Evolutionary conservation across 352 stramenopile species (phyloP), one percentile per base, ranked within the genome.

Genomic region (Pythium myriotylum): DNA sequence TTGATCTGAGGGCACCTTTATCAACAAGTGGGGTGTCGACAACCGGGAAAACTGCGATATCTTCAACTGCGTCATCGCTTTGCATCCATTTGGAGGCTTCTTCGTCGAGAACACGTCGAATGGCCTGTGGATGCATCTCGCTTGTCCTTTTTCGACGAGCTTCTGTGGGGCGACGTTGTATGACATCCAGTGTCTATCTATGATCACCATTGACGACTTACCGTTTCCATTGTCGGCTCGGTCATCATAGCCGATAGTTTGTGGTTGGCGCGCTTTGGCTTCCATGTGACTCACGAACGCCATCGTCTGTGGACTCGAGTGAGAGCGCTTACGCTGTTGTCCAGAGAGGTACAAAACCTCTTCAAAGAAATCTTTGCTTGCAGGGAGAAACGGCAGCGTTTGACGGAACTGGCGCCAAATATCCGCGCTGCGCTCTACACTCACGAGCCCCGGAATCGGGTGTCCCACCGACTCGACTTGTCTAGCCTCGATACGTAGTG

Each of bases 351-450:
- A 71, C 50, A 90, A 40, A 14, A 94, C 78, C 37, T 88, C 71
- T 37, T 92, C 83, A 32, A 94, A 94, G 66, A 92, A 91, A 37
- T 91, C 74, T 22, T 88, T 92, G 65, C 81, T 92, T 2, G 85
- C 79, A 3, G 83, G 81, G 33, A 94, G 68, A 42, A 91, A 94
- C 14, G 85, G 78, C n/a, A 94, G 66, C n/a, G 76, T 94, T 22
- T 81, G 72, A 16, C 79, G 77, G 46, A 94, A 92, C 55, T 88
- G 65, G 26, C 73, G 70, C 81, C 82, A 92, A 59, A 92, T 88
- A 50, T 91, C 81, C 0, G 68, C 72, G 24, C 77, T 76, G 54
- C 79, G 69, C 24, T 88, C 81, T 26, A 69, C 51, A 37, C 62
- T 75, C 14, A 73, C 62, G 12, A 90, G 70, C 14, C 72, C 63